Conservation (phyloP, 2,329 filamentous ascomycete species). For the Pseudogymnoascus sp. region DNA sequence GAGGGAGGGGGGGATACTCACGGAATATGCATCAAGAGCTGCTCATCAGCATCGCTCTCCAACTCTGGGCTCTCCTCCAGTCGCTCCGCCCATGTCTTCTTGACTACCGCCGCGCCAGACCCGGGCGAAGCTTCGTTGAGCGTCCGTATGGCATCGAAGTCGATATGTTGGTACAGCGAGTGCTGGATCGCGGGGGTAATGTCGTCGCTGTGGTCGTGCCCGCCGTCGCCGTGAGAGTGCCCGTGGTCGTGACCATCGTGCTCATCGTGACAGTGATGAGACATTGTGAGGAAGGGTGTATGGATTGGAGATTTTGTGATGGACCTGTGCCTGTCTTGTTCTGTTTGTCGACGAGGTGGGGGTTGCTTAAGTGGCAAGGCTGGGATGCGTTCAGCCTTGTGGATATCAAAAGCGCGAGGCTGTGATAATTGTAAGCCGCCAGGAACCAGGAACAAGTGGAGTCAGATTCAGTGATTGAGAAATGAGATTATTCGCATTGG, state of each 20-base stretch:
- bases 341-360: background rate
- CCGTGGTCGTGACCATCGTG: constrained; percentile 34
- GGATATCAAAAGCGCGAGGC: background rate
- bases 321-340: background rate
- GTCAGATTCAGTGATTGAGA: background rate
- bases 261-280: constrained; percentile 42
- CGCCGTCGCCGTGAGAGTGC: constrained; percentile 60
- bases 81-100: constrained; percentile 87
- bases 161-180: constrained; percentile 85
- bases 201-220: constrained; percentile 86
- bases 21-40: constrained; percentile 89
- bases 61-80: constrained; percentile 66
- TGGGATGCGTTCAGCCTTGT: background rate
- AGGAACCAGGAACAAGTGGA: background rate
- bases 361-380: background rate
- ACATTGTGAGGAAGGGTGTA: constrained; percentile 24
- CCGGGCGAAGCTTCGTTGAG: constrained; percentile 70
- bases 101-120: constrained; percentile 65
- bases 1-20: constrained; percentile 38
- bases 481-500: background rate
- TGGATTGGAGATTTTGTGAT: background rate
- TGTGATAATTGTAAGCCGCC: background rate
- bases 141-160: constrained; percentile 76
- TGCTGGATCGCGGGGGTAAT: constrained; percentile 84
- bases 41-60: constrained; percentile 80